Percentiles rank a stretch among this genome's conserved stretches.
Evolutionary conservation across 345 rosid genomes (phyloP).

Genomic region (Linum usitatissimum): DNA sequence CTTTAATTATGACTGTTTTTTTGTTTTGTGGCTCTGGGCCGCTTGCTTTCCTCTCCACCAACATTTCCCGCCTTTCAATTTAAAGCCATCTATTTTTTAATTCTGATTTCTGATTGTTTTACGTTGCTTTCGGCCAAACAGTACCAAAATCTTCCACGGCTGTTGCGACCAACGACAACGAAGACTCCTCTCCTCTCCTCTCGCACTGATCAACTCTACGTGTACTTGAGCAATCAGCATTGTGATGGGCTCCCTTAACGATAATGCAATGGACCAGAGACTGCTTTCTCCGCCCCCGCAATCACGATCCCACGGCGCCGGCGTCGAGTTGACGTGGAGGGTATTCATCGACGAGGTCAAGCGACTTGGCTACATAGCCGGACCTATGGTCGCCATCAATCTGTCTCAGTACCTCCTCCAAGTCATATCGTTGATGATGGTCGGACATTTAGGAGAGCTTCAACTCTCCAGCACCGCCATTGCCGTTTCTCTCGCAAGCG

Average conservation of each 20-base stretch:
- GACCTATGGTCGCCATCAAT: conserved; percentile 58
- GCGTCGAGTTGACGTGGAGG: conserved; percentile 1
- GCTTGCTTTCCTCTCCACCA: no score
- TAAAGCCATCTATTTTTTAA: no score
- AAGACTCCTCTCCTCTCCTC: background rate
- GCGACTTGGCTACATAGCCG: conserved; percentile 42
- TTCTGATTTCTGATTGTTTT: no score
- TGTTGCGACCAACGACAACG: background rate
- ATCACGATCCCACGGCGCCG: background rate
- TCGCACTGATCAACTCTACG: background rate
- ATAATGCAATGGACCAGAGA: background rate
- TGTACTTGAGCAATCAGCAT: background rate
- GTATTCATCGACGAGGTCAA: conserved; percentile 32
- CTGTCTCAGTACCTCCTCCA: conserved; percentile 45
- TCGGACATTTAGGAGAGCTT: conserved; percentile 74
- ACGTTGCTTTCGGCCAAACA: no score
- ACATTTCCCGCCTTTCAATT: no score
- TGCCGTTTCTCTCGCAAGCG: conserved; percentile 51
- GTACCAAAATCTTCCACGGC: background rate
- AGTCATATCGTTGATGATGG: conserved; percentile 58
- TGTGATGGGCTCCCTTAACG: background rate
- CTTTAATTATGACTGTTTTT: no score
- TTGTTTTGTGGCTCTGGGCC: no score
- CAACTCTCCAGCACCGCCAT: conserved; percentile 68
- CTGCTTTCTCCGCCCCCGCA: background rate